Conservation (phyloP, 257 asterid species). For the Penstemon newberryi region DNA sequence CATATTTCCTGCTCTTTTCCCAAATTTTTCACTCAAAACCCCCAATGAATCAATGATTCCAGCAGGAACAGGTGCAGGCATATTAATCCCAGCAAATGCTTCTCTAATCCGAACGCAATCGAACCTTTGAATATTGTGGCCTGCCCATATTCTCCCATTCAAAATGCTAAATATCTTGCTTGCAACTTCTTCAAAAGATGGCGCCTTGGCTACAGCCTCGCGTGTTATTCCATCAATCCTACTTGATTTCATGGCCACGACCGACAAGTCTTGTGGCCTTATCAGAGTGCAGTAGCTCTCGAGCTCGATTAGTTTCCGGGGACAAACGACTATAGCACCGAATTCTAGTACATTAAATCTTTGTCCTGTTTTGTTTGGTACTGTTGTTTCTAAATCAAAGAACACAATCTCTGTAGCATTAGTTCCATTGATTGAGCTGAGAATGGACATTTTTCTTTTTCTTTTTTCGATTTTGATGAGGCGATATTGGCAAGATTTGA, state of each 20-base stretch:
- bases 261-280: slow-evolving; percentile 68
- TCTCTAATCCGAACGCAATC: slow-evolving; percentile 80
- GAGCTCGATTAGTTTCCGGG: slow-evolving; percentile 65
- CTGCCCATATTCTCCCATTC: slow-evolving; percentile 95
- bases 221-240: slow-evolving; percentile 75
- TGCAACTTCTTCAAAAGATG: slow-evolving; percentile 71
- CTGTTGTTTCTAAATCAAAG: slow-evolving; percentile 87
- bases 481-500: not conserved
- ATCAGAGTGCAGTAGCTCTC: slow-evolving; percentile 83
- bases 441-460: slow-evolving; percentile 35
- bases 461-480: not conserved
- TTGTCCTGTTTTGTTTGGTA: slow-evolving; percentile 63
- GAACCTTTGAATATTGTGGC: slow-evolving; percentile 84
- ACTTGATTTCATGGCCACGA: slow-evolving; percentile 50
- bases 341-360: slow-evolving; percentile 72
- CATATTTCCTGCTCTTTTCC: slow-evolving; percentile 95
- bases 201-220: slow-evolving; percentile 61
- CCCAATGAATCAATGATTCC: slow-evolving; percentile 83
- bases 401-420: slow-evolving; percentile 66
- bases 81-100: slow-evolving; percentile 58
- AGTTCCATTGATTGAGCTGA: slow-evolving; percentile 21
- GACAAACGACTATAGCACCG: slow-evolving; percentile 83
- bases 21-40: slow-evolving; percentile 64
- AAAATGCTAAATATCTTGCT: slow-evolving; percentile 63
- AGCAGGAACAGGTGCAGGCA: slow-evolving; percentile 63